These are phyloP conservation scores for Penicillium oxalicum DNA, from an alignment of 2,329 filamentous ascomycete species.

Conservation along the genomic window DNA sequence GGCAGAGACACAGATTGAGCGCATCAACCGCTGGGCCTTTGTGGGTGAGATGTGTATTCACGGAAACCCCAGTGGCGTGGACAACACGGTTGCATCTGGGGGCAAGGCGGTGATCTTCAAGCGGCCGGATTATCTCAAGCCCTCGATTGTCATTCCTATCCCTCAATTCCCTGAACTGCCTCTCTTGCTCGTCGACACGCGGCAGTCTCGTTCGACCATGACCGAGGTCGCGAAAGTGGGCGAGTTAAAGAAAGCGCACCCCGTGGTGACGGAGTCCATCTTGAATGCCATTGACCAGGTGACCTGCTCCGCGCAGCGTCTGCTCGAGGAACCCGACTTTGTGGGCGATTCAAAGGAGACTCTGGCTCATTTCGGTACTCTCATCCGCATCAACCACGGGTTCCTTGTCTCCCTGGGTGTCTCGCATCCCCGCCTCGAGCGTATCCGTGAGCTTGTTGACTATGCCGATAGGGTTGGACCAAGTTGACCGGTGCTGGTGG, in stretches of 20 bases:
- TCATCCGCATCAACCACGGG: slow-evolving; percentile 92
- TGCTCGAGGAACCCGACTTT: slow-evolving; percentile 58
- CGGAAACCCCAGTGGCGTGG: slow-evolving; percentile 90
- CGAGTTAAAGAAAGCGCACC: slow-evolving; percentile 63
- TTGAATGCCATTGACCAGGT: slow-evolving; percentile 72
- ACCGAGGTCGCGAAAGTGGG: slow-evolving; percentile 82
- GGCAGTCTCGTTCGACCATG: slow-evolving; percentile 77
- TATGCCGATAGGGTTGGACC: slow-evolving; percentile 85
- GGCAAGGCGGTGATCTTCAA: slow-evolving; percentile 93
- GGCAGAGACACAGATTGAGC: slow-evolving; percentile 81
- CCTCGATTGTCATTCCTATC: slow-evolving; percentile 68
- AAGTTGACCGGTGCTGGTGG: slow-evolving; percentile 95
- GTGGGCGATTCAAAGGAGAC: slow-evolving; percentile 58
- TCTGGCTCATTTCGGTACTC: slow-evolving; percentile 70
- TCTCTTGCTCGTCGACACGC: slow-evolving; percentile 82
- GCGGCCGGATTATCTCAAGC: slow-evolving; percentile 67
- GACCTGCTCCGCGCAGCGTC: slow-evolving; percentile 51
- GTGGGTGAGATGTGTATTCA: slow-evolving; percentile 97
- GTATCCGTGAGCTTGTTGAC: slow-evolving; percentile 85
- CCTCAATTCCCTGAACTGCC: slow-evolving; percentile 89
- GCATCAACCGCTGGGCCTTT: slow-evolving; percentile 97
- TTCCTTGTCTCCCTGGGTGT: slow-evolving; percentile 86
- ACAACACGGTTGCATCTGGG: slow-evolving; percentile 91
- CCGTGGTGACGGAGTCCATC: slow-evolving; percentile 71
- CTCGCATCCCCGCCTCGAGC: slow-evolving; percentile 87